A percentile compares a stretch with the other conserved stretches of the same genome.
phyloP scores from a whole-genome alignment of 169 alveolate genomes.

The Plasmodium fragile region DNA sequence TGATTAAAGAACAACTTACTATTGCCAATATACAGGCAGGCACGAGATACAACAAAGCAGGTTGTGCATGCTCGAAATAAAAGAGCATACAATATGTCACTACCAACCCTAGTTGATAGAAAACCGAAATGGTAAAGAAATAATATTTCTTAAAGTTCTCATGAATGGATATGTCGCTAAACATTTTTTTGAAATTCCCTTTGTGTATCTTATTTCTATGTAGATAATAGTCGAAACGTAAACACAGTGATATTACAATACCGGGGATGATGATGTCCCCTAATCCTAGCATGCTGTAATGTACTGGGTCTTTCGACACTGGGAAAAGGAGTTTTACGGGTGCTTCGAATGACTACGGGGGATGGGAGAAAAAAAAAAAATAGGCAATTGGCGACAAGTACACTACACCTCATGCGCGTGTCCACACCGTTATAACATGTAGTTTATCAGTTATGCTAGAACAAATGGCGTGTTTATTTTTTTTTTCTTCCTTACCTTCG shows the following conservation, averaged over 20 bases:
- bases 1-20: constrained; percentile 68
- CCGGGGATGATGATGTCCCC: constrained; percentile 97
- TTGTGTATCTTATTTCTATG: constrained; percentile 52
- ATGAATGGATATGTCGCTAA: constrained; percentile 60
- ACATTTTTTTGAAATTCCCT: constrained; percentile 73
- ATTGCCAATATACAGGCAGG: constrained; percentile 89
- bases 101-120: constrained; percentile 90
- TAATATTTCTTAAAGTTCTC: constrained; percentile 70
- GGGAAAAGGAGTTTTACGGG: constrained; percentile 94
- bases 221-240: constrained; percentile 89
- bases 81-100: constrained; percentile 90
- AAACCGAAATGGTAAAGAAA: constrained; percentile 80
- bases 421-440: neutral
- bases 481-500: constrained; percentile 78
- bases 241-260: constrained; percentile 91
- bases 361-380: neutral
- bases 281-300: constrained; percentile 92
- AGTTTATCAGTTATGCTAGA: neutral
- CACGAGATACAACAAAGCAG: constrained; percentile 93
- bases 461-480: neutral
- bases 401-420: neutral
- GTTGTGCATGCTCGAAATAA: constrained; percentile 90
- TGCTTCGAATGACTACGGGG: constrained; percentile 87
- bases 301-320: constrained; percentile 82
- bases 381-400: neutral